phyloP scores from a whole-genome alignment of 225 moss, liverwort and hornwort species.

The Climacium dendroides region DNA sequence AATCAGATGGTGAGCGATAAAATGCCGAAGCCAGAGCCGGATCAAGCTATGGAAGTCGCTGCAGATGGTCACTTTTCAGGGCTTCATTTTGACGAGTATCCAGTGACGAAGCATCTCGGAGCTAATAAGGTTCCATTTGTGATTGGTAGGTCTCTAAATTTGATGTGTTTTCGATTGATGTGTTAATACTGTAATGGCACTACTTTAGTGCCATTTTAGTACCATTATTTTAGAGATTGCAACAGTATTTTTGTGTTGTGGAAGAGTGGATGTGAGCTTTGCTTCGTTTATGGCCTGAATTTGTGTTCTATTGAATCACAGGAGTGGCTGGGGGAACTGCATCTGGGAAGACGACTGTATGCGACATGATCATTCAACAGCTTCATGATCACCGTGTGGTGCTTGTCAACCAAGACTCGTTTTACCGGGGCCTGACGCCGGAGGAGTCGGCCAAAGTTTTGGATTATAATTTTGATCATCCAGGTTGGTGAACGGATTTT shows the following conservation, averaged over 20 bases:
- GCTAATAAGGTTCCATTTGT: constrained; percentile 62
- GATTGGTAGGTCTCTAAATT: constrained; percentile 20
- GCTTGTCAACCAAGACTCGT: constrained; percentile 94
- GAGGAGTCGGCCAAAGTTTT: constrained; percentile 60
- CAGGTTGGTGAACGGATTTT: background rate
- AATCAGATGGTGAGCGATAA: constrained; percentile 8
- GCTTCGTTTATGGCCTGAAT: background rate
- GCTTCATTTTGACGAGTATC: constrained; percentile 21
- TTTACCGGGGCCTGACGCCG: constrained; percentile 78
- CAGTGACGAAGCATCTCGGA: constrained; percentile 27
- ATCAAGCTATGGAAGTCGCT: background rate
- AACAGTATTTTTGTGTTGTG: background rate
- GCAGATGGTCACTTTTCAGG: constrained; percentile 12
- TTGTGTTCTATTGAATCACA: background rate
- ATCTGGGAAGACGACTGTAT: constrained; percentile 92
- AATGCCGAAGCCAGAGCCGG: background rate
- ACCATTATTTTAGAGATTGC: background rate
- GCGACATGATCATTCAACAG: constrained; percentile 98
- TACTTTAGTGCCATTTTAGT: background rate
- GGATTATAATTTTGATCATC: constrained; percentile 95
- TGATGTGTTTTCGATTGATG: background rate
- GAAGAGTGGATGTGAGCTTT: background rate
- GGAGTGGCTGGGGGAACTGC: constrained; percentile 92
- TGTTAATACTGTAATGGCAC: background rate
- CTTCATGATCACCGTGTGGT: constrained; percentile 94